Conservation (phyloP, 2,329 filamentous ascomycete genomes). For the Sporothrix luriei region DNA sequence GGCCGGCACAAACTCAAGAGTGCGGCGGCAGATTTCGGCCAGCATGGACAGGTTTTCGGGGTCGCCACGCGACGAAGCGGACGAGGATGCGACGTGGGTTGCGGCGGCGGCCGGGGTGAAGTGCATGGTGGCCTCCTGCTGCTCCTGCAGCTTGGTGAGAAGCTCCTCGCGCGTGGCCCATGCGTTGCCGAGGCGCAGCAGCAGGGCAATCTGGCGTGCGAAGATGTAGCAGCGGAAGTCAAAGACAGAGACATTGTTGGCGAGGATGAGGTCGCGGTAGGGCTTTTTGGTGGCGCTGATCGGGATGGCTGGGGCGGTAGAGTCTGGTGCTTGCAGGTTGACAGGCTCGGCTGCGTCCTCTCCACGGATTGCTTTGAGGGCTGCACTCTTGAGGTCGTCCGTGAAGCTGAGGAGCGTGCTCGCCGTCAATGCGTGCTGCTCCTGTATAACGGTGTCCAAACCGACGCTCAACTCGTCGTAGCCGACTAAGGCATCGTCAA, state of each 20-base stretch:
- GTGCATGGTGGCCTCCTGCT: slow-evolving; percentile 59
- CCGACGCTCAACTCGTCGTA: slow-evolving; percentile 94
- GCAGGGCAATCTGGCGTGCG: slow-evolving; percentile 78
- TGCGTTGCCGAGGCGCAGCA: slow-evolving; percentile 80
- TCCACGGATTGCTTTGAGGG: slow-evolving; percentile 54
- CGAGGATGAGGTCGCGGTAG: slow-evolving; percentile 88
- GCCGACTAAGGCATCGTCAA: slow-evolving; percentile 90
- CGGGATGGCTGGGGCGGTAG: slow-evolving; percentile 50
- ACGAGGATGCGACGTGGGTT: slow-evolving; percentile 40
- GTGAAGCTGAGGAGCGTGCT: slow-evolving; percentile 73
- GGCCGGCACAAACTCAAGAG: slow-evolving; percentile 80
- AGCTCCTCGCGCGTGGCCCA: slow-evolving; percentile 65
- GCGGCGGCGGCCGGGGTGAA: slow-evolving; percentile 43
- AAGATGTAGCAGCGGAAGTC: slow-evolving; percentile 96
- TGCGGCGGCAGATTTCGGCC: slow-evolving; percentile 82
- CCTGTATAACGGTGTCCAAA: slow-evolving; percentile 77
- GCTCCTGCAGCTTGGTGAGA: slow-evolving; percentile 62
- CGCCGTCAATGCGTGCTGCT: slow-evolving; percentile 58
- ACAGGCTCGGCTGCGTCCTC: slow-evolving; percentile 51
- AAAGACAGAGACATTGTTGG: slow-evolving; percentile 93
- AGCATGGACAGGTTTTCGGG: slow-evolving; percentile 75
- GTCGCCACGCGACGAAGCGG: slow-evolving; percentile 60
- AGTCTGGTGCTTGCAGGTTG: slow-evolving; percentile 52
- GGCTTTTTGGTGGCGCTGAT: slow-evolving; percentile 70
- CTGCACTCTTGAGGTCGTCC: slow-evolving; percentile 67